Conservation (phyloP, 257 asterid genomes). For the Solanum medicagineum region DNA sequence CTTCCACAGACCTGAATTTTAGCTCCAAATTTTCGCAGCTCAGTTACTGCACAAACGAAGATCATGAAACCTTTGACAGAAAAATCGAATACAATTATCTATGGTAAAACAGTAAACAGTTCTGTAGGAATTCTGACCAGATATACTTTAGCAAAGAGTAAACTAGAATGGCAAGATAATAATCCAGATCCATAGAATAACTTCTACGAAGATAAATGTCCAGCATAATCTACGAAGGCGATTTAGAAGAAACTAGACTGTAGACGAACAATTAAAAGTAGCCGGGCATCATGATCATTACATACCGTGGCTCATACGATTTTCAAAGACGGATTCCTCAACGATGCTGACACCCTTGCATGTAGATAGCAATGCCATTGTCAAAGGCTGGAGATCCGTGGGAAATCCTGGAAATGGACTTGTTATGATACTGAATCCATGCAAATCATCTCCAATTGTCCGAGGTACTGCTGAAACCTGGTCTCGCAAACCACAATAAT, state of each 20-base stretch:
- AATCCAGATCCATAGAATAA: neutral
- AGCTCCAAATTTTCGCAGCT: constrained; percentile 30
- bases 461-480: constrained; percentile 18
- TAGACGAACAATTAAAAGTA: neutral
- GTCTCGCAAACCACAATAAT: neutral
- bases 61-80: neutral
- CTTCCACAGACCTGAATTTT: constrained; percentile 11
- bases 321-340: constrained; percentile 33
- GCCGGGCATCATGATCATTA: neutral
- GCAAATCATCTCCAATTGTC: constrained; percentile 1
- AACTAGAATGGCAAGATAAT: neutral
- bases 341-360: constrained; percentile 23
- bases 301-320: constrained; percentile 35
- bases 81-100: neutral
- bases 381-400: constrained; percentile 37
- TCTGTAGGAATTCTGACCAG: neutral
- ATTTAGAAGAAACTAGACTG: neutral
- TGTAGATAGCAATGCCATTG: constrained; percentile 28
- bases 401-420: constrained; percentile 40
- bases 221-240: neutral
- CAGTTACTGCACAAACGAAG: constrained; percentile 15
- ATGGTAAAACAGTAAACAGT: neutral
- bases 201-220: neutral
- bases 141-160: neutral
- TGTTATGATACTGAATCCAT: constrained; percentile 16